phyloP scores from a whole-genome alignment of 179 eudicot species.

The Patellifolia procumbens region DNA sequence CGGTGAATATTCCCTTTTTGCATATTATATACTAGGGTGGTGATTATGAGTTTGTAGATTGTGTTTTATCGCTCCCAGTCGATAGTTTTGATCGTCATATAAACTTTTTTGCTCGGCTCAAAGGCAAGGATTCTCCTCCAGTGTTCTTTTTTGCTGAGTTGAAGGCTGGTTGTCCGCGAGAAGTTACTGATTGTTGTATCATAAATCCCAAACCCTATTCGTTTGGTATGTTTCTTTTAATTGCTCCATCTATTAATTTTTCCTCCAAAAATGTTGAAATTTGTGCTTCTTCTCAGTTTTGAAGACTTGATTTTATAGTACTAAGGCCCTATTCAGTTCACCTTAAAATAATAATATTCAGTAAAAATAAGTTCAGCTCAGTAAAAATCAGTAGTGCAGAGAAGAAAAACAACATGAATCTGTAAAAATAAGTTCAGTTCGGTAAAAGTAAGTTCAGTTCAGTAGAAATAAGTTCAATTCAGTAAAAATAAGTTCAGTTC shows the following conservation, averaged over 20 bases:
- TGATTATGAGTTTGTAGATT: not conserved
- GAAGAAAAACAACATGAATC: no score
- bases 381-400: no score
- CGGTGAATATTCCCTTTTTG: not conserved
- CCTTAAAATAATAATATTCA: no score
- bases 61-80: not conserved
- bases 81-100: not conserved
- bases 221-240: not conserved
- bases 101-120: not conserved
- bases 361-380: no score
- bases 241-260: not conserved
- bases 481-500: no score
- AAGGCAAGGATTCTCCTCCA: not conserved
- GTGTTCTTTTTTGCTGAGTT: not conserved
- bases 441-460: no score
- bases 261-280: no score
- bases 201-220: not conserved
- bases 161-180: not conserved
- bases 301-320: no score
- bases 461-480: no score
- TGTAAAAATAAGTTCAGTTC: no score
- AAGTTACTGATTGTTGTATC: not conserved
- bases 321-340: no score
- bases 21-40: not conserved
- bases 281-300: no score